These are phyloP conservation scores for Cercospora zeae-maydis DNA, from an alignment of 2,329 filamentous ascomycete species.

Conservation along the genomic window DNA sequence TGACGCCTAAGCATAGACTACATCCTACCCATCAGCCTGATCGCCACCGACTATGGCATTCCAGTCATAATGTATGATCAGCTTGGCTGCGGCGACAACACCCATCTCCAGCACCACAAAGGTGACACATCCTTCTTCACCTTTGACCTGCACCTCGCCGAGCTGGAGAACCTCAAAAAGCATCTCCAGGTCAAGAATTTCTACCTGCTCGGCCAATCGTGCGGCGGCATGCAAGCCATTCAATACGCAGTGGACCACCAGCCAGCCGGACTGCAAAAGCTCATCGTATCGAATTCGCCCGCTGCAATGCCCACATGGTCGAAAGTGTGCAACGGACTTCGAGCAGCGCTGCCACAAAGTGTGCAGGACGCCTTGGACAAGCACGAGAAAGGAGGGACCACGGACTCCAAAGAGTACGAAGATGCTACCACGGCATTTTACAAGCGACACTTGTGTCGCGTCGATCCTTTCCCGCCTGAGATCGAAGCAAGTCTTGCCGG, in stretches of 20 bases:
- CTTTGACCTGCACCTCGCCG: constrained; percentile 46
- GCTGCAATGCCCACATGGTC: constrained; percentile 34
- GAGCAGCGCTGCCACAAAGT: constrained; percentile 29
- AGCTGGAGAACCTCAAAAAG: constrained; percentile 49
- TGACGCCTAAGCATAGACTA: constrained; percentile 23
- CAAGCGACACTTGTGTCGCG: constrained; percentile 31
- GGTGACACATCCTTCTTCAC: constrained; percentile 50
- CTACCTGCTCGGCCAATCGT: constrained; percentile 50
- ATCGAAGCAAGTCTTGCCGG: constrained; percentile 19
- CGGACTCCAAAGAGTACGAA: constrained; percentile 35
- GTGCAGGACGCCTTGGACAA: constrained; percentile 32
- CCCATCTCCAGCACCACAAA: constrained; percentile 46
- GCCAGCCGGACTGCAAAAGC: constrained; percentile 38
- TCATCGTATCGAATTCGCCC: constrained; percentile 35
- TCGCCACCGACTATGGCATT: constrained; percentile 35
- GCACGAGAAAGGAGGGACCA: constrained; percentile 32
- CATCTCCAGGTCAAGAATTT: constrained; percentile 43
- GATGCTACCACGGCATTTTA: constrained; percentile 34
- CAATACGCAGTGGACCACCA: constrained; percentile 41
- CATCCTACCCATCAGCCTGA: constrained; percentile 39
- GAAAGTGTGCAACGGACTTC: constrained; percentile 27
- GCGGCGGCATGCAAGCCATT: constrained; percentile 52
- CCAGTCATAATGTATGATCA: constrained; percentile 56
- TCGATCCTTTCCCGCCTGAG: constrained; percentile 33
- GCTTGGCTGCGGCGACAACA: constrained; percentile 50